These are phyloP conservation scores for Suillus plorans DNA, from an alignment of 768 basidiomycete species.

Conservation along the genomic window DNA sequence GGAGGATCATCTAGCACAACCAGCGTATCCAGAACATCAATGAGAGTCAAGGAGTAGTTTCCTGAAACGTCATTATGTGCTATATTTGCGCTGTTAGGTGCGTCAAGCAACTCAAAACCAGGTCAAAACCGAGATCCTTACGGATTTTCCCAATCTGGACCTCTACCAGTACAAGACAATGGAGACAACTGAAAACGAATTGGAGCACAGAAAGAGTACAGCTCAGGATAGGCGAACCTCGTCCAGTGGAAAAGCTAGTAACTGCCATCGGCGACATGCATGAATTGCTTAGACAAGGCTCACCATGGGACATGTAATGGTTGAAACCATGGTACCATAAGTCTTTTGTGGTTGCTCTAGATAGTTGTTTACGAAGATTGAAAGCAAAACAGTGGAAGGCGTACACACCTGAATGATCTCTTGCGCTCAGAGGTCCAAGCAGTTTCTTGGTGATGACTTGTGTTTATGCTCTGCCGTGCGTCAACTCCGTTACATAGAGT, in stretches of 20 bases:
- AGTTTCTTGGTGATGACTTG: slow-evolving; percentile 19
- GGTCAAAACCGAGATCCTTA: slow-evolving; percentile 37
- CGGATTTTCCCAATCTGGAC: slow-evolving; percentile 86
- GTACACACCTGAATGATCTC: slow-evolving; percentile 49
- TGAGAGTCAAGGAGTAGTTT: slow-evolving; percentile 84
- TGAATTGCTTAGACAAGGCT: slow-evolving; percentile 14
- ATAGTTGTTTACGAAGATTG: slow-evolving; percentile 8
- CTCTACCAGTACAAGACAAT: slow-evolving; percentile 80
- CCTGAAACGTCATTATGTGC: slow-evolving; percentile 92
- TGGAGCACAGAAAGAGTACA: not conserved
- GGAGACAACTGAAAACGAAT: slow-evolving; percentile 66
- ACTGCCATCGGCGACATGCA: slow-evolving; percentile 13
- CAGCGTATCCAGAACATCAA: slow-evolving; percentile 84
- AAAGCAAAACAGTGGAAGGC: slow-evolving; percentile 16
- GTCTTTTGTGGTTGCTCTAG: slow-evolving; percentile 68
- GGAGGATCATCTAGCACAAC: slow-evolving; percentile 80
- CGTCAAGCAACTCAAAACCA: slow-evolving; percentile 13
- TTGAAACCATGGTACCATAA: slow-evolving; percentile 91
- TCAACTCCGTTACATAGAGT: slow-evolving; percentile 32
- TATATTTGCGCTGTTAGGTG: slow-evolving; percentile 54
- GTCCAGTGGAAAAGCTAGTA: slow-evolving; percentile 78
- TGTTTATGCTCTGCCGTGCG: slow-evolving; percentile 7
- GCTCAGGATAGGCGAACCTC: slow-evolving; percentile 50
- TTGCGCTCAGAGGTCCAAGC: slow-evolving; percentile 62
- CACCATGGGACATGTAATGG: slow-evolving; percentile 85